Percentiles rank a stretch among this genome's conserved stretches.
phyloP scores from a whole-genome alignment of 805 yeast genomes.

The Candida berthetii region DNA sequence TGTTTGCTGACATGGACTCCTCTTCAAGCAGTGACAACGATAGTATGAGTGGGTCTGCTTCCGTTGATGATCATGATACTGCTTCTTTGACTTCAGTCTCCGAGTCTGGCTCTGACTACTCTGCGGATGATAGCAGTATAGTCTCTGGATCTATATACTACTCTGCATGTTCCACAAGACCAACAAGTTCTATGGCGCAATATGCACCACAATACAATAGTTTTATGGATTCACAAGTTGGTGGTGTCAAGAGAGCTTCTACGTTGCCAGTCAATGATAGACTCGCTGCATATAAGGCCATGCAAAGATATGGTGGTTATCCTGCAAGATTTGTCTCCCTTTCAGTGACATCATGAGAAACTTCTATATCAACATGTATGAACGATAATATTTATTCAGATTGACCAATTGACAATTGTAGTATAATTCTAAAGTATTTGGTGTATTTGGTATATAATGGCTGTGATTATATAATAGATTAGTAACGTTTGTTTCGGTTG shows the following conservation, averaged over 20 bases:
- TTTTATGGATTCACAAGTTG: slow-evolving; percentile 2
- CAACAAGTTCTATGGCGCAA: not conserved
- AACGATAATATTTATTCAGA: too few relatives aligned
- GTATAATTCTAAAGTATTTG: too few relatives aligned
- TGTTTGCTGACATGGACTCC: not conserved
- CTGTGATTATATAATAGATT: too few relatives aligned
- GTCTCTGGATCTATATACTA: not conserved
- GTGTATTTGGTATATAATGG: too few relatives aligned
- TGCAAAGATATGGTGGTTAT: not conserved
- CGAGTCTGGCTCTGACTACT: not conserved
- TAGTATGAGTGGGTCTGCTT: not conserved
- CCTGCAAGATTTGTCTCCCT: not conserved
- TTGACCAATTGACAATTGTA: too few relatives aligned
- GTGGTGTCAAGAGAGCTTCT: slow-evolving; percentile 12
- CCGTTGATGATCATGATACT: slow-evolving; percentile 7
- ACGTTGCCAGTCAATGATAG: slow-evolving; percentile 8
- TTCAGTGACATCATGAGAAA: too few relatives aligned
- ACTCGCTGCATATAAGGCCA: slow-evolving; percentile 5
- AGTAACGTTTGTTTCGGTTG: too few relatives aligned
- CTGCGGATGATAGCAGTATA: not conserved
- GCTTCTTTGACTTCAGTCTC: slow-evolving; percentile 15
- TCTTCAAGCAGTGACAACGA: slow-evolving; percentile 6
- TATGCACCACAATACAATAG: slow-evolving; percentile 3
- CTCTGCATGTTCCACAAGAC: not conserved
- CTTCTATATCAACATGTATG: too few relatives aligned